Conservation (phyloP, 352 stramenopile species). For the Pythium plurisporium region DNA sequence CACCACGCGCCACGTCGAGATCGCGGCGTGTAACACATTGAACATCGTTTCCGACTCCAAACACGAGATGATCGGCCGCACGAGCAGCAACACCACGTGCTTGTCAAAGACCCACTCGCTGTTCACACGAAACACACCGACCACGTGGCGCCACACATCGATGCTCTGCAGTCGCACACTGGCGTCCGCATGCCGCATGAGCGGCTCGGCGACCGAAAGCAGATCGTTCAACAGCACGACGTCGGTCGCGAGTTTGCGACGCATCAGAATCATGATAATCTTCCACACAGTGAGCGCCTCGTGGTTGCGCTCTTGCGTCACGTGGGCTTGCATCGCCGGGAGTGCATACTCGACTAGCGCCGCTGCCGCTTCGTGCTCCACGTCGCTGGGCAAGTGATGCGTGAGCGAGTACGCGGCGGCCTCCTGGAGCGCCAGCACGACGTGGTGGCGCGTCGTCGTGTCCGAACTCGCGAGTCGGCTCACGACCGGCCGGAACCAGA, state of each 20-base stretch:
- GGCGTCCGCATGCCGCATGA: conserved; percentile 42
- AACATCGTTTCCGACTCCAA: conserved; percentile 42
- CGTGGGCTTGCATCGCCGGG: conserved; percentile 48
- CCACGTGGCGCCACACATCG: conserved; percentile 45
- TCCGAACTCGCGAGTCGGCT: conserved; percentile 57
- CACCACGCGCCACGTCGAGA: conserved; percentile 46
- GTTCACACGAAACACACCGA: conserved; percentile 41
- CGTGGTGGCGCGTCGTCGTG: conserved; percentile 38
- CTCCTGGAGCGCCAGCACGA: conserved; percentile 45
- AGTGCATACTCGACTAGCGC: conserved; percentile 41
- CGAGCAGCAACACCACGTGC: conserved; percentile 40
- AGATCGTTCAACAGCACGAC: conserved; percentile 44
- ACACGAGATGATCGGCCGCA: conserved; percentile 39
- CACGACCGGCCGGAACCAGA: conserved; percentile 48
- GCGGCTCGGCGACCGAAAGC: conserved; percentile 51
- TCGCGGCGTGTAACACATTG: conserved; percentile 47
- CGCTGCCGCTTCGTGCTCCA: conserved; percentile 30
- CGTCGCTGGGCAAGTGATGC: conserved; percentile 10
- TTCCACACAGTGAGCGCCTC: conserved; percentile 55
- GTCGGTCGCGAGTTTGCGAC: conserved; percentile 32
- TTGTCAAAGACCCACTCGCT: conserved; percentile 60
- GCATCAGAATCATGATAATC: conserved; percentile 46
- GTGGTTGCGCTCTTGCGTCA: conserved; percentile 33
- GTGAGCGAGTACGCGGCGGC: conserved; percentile 5
- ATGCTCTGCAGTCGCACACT: conserved; percentile 44